phyloP scores from a whole-genome alignment of 2,329 filamentous ascomycete genomes.

The Zymoseptoria ardabiliae region DNA sequence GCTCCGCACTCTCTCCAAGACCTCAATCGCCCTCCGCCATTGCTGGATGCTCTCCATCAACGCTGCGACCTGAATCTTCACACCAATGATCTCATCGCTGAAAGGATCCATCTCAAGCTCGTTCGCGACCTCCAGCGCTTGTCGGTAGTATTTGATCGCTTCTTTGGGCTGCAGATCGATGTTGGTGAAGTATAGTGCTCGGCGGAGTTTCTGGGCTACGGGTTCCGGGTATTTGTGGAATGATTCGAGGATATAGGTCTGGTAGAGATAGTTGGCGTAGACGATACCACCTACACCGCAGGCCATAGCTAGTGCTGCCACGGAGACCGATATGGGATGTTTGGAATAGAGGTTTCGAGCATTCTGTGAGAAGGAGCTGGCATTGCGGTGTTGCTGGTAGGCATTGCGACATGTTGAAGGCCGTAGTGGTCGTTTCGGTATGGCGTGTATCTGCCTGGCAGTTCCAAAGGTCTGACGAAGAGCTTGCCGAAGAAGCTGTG shows the following conservation, averaged over 20 bases:
- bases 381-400: constrained; percentile 14
- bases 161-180: constrained; percentile 64
- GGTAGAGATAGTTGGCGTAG: constrained; percentile 43
- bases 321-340: constrained; percentile 35
- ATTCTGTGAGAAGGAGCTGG: constrained; percentile 19
- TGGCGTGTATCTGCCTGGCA: constrained; percentile 13
- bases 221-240: constrained; percentile 58
- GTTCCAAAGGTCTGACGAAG: constrained; percentile 3
- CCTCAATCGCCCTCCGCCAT: constrained; percentile 62
- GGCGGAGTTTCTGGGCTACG: constrained; percentile 70
- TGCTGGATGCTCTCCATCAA: constrained; percentile 73
- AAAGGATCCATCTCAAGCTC: constrained; percentile 77
- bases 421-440: constrained; percentile 7
- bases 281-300: constrained; percentile 33
- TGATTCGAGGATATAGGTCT: constrained; percentile 39
- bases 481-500: constrained; percentile 17
- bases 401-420: constrained; percentile 6
- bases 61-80: constrained; percentile 72
- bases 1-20: constrained; percentile 66
- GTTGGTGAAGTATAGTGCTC: constrained; percentile 81
- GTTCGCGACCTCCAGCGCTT: constrained; percentile 66
- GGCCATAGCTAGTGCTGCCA: constrained; percentile 29
- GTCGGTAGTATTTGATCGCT: constrained; percentile 75
- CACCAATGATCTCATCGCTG: constrained; percentile 82
- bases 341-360: constrained; percentile 30